Conservation (phyloP, 805 yeast genomes). For the Ogataea polymorpha region DNA sequence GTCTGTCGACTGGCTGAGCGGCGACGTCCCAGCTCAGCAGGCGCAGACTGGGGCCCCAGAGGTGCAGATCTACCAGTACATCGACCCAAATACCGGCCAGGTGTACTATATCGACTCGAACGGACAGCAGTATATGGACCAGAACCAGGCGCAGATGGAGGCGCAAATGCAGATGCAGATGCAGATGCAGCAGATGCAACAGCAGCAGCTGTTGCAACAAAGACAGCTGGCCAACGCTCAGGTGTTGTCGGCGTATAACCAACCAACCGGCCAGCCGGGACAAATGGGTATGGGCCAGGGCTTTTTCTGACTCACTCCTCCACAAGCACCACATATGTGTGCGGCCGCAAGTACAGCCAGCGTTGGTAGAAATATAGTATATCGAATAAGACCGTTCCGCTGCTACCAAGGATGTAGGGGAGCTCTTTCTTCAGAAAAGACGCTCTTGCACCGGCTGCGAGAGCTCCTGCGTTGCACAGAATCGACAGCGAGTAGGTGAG, state of each 20-base stretch:
- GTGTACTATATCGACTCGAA: conserved; percentile 63
- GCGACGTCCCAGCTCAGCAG: conserved; percentile 9
- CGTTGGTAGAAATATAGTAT: conserved; percentile 64
- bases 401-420: conserved; percentile 81
- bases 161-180: conserved; percentile 27
- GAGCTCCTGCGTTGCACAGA: conserved; percentile 56
- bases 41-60: conserved; percentile 23
- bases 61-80: conserved; percentile 57
- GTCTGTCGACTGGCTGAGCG: conserved; percentile 36
- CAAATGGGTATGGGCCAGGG: conserved; percentile 20
- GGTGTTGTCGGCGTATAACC: conserved; percentile 40
- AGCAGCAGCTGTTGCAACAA: conserved; percentile 26
- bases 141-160: conserved; percentile 38
- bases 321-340: conserved; percentile 16
- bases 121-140: conserved; percentile 60
- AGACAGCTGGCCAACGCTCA: conserved; percentile 25
- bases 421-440: conserved; percentile 63
- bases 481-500: conserved; percentile 74
- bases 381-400: conserved; percentile 83
- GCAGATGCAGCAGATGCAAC: conserved; percentile 22
- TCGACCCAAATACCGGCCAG: conserved; percentile 70
- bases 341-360: conserved; percentile 30
- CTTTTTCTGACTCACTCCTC: conserved; percentile 7
- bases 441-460: conserved; percentile 35
- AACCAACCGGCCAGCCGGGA: conserved; percentile 27